Base-by-base conservation (phyloP, 768 basidiomycete genomes). In the Russula olivacea region DNA sequence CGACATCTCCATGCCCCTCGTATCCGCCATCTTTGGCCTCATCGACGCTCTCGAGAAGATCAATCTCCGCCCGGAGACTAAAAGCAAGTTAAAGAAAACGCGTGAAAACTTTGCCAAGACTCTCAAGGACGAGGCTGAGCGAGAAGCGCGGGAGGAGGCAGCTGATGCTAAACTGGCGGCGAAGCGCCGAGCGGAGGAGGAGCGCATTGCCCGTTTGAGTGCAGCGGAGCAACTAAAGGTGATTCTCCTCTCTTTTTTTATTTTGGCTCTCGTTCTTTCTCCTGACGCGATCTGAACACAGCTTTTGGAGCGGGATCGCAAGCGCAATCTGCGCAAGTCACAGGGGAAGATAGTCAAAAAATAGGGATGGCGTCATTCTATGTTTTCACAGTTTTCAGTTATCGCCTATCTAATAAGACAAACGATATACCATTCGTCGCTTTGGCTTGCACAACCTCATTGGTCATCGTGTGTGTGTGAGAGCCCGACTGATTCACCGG, bases 181-280 rank as follows among this genome's bases (percentile, higher is more conserved):
- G 38, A 91, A 89, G 74, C 83, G 83, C 65, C 83, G 79, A 71
- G 84, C 82, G 2, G 88, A 90, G 72, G 81, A 91, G 66, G 91
- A 90, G 63, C 79, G 83, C 66, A 72, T 91, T 47, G 77, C 87
- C 38, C 85, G 83, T 70, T 80, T 93, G 59, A 88, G 86, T 69
- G 80, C 90, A 34, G 80, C 84, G 21, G 90, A 93, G 68, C 91
- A 93, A 77, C 84, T 86, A 78, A 93, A 93, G 84, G 89, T 86
- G 56, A 53, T 71, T 65, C 12, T 21, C 25, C 15, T 36, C 54
- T 51, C 43, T 45, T 53, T 28, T 50, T 12, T 59, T 51, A 68
- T 45, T 38, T 53, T 15, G 54, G 32, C 47, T 36, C 28, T 54
- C 41, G 51, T 62, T 17, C 23, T 36, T 25, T 41, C 23, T 23